A percentile compares a stretch with the other conserved stretches of the same genome.
These are phyloP conservation scores for Hamigera avellanea DNA, from an alignment of 495 filamentous ascomycete genomes.

Conservation along the genomic window DNA sequence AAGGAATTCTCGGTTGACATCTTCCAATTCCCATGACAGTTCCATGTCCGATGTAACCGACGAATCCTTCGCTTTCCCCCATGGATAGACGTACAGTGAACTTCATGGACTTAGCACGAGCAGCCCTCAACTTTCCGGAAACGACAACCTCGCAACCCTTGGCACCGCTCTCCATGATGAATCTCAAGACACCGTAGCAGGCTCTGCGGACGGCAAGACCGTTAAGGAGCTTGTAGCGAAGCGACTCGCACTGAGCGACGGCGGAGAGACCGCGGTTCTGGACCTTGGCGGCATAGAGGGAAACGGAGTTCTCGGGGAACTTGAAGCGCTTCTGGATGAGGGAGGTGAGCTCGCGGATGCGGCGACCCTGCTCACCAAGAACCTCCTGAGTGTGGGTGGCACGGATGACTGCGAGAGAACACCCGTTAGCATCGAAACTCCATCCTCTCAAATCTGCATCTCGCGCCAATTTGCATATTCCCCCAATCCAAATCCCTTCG, in stretches of 20 bases:
- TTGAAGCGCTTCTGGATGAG: slow-evolving; percentile 99
- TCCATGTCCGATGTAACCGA: too few species aligned
- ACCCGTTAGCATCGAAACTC: slow-evolving; percentile 27
- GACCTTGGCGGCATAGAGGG: slow-evolving; percentile 98
- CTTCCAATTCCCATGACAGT: too few species aligned
- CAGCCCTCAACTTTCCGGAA: slow-evolving; percentile 95
- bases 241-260: slow-evolving; percentile 98
- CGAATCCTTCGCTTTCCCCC: too few species aligned
- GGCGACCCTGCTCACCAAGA: slow-evolving; percentile 97
- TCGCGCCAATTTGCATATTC: too few species aligned
- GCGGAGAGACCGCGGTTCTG: slow-evolving; percentile 99
- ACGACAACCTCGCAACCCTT: slow-evolving; percentile 99
- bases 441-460: too few species aligned
- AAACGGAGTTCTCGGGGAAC: slow-evolving; percentile 99
- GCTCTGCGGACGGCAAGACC: slow-evolving; percentile 93
- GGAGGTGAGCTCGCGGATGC: slow-evolving; percentile 98
- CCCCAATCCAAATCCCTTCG: too few species aligned
- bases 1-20: too few species aligned
- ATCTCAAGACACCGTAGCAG: slow-evolving; percentile 98
- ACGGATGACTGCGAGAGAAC: slow-evolving; percentile 63
- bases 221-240: slow-evolving; percentile 99
- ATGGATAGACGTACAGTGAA: slow-evolving; percentile 82
- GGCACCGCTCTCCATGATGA: slow-evolving; percentile 99
- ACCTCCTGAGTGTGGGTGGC: slow-evolving; percentile 99
- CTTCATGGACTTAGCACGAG: slow-evolving; percentile 99